Evolutionary conservation across 2,329 filamentous ascomycete genomes (phyloP).

Genomic region (Sclerotinia spermophila): DNA sequence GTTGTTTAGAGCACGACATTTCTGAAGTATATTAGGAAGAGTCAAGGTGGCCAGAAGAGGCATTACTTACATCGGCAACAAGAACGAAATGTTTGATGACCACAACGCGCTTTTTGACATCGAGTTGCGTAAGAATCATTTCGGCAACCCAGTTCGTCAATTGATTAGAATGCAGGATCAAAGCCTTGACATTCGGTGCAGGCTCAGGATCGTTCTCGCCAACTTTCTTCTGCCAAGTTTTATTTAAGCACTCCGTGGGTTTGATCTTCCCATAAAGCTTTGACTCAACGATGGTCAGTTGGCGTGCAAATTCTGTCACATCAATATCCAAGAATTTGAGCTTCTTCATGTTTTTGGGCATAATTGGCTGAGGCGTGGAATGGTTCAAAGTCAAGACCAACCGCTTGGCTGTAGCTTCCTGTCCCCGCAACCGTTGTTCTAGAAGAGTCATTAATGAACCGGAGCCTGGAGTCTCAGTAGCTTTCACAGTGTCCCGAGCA

Average conservation of each 20-base stretch:
- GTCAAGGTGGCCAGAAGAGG: constrained; percentile 18
- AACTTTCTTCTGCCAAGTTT: constrained; percentile 98
- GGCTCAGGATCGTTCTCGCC: constrained; percentile 76
- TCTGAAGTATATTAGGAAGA: constrained; percentile 50
- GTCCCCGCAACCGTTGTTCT: constrained; percentile 82
- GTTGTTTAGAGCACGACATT: constrained; percentile 91
- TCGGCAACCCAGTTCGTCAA: constrained; percentile 99
- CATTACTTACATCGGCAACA: constrained; percentile 80
- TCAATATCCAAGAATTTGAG: constrained; percentile 98
- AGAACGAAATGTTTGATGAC: constrained; percentile 98
- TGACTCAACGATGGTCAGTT: constrained; percentile 95
- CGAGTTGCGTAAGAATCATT: constrained; percentile 93
- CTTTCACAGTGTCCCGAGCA: constrained; percentile 86
- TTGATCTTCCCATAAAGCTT: constrained; percentile 93
- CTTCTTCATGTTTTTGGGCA: constrained; percentile 99
- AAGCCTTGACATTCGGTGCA: constrained; percentile 88
- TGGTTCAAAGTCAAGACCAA: constrained; percentile 83
- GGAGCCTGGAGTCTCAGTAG: constrained; percentile 87
- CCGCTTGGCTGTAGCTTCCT: constrained; percentile 80
- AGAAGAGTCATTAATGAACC: constrained; percentile 79
- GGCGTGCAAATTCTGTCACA: constrained; percentile 91
- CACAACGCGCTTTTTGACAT: constrained; percentile 92
- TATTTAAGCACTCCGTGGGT: constrained; percentile 92
- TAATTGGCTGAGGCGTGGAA: constrained; percentile 79
- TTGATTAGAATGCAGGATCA: constrained; percentile 97